Evolutionary conservation across 208 protist species (phyloP), one percentile per base, ranked within the genome.

Genomic region (Wallacemonas sp.): DNA sequence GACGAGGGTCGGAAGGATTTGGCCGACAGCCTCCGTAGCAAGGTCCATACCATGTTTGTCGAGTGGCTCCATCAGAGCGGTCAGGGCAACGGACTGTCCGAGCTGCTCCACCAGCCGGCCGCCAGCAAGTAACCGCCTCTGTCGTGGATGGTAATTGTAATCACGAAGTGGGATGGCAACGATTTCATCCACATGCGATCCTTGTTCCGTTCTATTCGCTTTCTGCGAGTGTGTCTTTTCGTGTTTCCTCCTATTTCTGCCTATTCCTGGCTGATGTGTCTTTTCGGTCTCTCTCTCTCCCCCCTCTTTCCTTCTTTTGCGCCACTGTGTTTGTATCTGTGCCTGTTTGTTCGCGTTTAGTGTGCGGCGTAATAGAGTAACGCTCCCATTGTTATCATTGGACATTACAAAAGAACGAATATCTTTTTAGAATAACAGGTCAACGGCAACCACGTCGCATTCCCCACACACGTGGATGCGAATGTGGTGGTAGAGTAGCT

Each of bases 11-110:
- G 86, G 8, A 69, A 75, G 22, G 87, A 97, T 61, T 70, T 93
- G 3, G 88, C 89, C 5, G 78, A 93, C 22, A 66, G 77, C 28
- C 66, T 97, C 48, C 82, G 87, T 26, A 77, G 65, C 26, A 81
- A 82, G 39, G 71, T 97, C 48, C 90, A 93, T 54, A 67, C 62
- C 33, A 79, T 93, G 71, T 97, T 97, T 71, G 74, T 91, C 20
- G 84, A 92, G 63, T 97, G 89, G 87, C 71, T 97, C 49, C 81
- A 90, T 20, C 76, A 91, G 38, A 86, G 68, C 16, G 92, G 92
- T 5, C 92, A 97, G 57, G 81, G 81, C 31, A 81, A 76, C 52
- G 79, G 81, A 18, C 74, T 97, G 23, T 49, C 80, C 3, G 84
- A 91, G 38, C 70, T 97, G 16, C 74, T 91, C 1, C 87, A 87